These are phyloP conservation scores for Pichia sp. DNA, from an alignment of 1,139 yeast species.

Conservation along the genomic window DNA sequence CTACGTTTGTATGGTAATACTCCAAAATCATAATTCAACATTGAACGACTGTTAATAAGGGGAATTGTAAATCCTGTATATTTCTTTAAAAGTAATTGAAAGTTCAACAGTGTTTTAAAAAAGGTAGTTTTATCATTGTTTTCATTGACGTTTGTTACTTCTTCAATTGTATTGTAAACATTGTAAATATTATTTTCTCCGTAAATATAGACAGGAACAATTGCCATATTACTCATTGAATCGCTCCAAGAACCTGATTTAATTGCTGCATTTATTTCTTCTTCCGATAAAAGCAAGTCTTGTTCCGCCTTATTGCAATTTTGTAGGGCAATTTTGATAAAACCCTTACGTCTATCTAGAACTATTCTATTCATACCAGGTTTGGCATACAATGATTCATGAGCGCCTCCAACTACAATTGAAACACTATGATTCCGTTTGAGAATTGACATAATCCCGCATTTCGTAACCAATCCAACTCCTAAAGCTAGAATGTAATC, in stretches of 20 bases:
- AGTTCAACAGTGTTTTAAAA: conserved; percentile 20
- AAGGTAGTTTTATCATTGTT: neutral
- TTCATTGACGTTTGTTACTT: neutral
- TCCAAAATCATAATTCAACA: conserved; percentile 88
- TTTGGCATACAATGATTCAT: conserved; percentile 71
- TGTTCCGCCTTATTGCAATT: conserved; percentile 18
- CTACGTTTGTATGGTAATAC: conserved; percentile 79
- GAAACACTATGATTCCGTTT: conserved; percentile 71
- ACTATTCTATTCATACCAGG: conserved; percentile 60
- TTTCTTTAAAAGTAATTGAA: conserved; percentile 69
- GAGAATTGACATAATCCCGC: conserved; percentile 61
- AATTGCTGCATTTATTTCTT: conserved; percentile 4
- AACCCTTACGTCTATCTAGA: conserved; percentile 75
- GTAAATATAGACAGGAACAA: conserved; percentile 87
- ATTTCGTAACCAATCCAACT: conserved; percentile 74
- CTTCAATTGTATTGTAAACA: conserved; percentile 25
- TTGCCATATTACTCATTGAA: conserved; percentile 39
- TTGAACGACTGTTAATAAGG: conserved; percentile 84
- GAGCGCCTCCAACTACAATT: conserved; percentile 93
- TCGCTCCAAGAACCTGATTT: conserved; percentile 13
- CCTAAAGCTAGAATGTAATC: conserved; percentile 81
- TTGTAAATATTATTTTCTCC: conserved; percentile 57
- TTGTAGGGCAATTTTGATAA: conserved; percentile 77
- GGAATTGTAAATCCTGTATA: conserved; percentile 84
- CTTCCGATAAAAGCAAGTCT: conserved; percentile 35